Evolutionary conservation across 306 rosid species (phyloP).

Genomic region (Dalbergia cultrata): DNA sequence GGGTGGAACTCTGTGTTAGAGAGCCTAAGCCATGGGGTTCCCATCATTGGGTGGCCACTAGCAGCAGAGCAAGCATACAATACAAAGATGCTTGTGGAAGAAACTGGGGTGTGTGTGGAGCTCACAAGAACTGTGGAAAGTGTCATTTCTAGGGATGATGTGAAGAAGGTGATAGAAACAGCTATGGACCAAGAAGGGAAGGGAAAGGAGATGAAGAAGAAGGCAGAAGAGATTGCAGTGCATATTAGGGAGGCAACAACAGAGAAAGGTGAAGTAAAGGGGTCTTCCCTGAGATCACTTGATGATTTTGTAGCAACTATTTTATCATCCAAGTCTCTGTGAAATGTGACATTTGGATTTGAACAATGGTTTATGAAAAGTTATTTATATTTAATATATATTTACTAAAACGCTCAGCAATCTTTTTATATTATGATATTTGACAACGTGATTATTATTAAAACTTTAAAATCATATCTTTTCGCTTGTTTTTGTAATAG

Average conservation of each 20-base stretch:
- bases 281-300: conserved; percentile 55
- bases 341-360: conserved; percentile 22
- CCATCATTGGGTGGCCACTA: conserved; percentile 80
- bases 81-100: conserved; percentile 83
- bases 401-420: neutral
- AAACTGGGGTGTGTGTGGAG: conserved; percentile 71
- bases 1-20: conserved; percentile 91
- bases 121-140: conserved; percentile 58
- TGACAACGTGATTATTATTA: neutral
- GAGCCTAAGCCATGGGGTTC: conserved; percentile 79
- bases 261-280: conserved; percentile 48
- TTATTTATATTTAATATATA: neutral
- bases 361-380: neutral
- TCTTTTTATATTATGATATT: neutral
- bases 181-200: conserved; percentile 56
- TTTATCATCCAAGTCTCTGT: conserved; percentile 20
- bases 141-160: conserved; percentile 48
- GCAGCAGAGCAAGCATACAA: conserved; percentile 82
- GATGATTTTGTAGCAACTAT: conserved; percentile 52
- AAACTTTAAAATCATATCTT: neutral
- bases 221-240: conserved; percentile 50
- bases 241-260: conserved; percentile 51
- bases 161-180: conserved; percentile 61
- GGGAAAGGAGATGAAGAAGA: conserved; percentile 65
- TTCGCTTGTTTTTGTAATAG: neutral